Evolutionary conservation across 345 rosid species (phyloP).

Genomic region (Camelina neglecta): DNA sequence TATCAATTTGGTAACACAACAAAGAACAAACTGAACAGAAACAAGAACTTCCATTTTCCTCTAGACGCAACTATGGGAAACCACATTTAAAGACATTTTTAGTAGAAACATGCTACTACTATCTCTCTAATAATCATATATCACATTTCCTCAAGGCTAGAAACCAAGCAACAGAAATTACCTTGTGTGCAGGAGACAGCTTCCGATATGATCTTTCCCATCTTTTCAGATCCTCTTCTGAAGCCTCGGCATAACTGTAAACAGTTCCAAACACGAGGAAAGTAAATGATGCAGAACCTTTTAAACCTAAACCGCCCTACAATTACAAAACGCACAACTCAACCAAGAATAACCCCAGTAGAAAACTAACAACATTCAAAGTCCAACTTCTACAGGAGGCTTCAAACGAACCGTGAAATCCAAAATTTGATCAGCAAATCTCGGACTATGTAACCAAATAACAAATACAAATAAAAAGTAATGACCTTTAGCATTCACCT

Average conservation of each 20-base stretch:
- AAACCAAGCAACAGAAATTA: conserved; percentile 33
- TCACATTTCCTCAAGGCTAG: conserved; percentile 7
- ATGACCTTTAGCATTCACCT: not conserved
- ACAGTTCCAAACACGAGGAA: not conserved
- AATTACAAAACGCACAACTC: no score
- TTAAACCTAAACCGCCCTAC: no score
- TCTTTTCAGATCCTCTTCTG: conserved; percentile 82
- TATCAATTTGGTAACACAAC: not conserved
- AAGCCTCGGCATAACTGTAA: conserved; percentile 83
- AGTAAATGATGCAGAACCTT: not conserved
- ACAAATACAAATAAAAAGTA: not conserved
- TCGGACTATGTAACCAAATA: not conserved
- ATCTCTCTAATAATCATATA: conserved; percentile 1
- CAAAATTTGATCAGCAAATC: no score
- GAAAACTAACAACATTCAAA: not conserved
- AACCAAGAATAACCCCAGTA: no score
- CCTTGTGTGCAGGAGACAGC: conserved; percentile 84
- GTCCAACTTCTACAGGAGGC: not conserved
- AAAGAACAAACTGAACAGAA: conserved; percentile 2
- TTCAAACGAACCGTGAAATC: not conserved
- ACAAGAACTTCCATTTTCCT: not conserved
- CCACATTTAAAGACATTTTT: not conserved
- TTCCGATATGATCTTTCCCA: conserved; percentile 79
- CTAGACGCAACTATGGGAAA: conserved; percentile 4
- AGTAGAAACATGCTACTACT: not conserved